These are phyloP conservation scores for Cyclotella kingstonii DNA, from an alignment of 108 stramenopile genomes.

Conservation along the genomic window DNA sequence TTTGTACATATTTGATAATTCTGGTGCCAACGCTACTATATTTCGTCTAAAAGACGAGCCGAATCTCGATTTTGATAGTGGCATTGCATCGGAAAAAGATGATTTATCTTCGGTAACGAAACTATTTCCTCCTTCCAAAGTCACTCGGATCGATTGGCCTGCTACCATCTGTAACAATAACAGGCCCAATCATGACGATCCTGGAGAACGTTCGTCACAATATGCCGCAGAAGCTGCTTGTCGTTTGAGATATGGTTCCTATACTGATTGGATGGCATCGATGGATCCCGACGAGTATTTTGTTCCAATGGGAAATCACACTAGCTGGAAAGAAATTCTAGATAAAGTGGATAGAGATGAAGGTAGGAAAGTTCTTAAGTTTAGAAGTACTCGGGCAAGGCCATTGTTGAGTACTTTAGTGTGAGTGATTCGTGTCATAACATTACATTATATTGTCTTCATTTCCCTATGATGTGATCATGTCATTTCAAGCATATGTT, in stretches of 20 bases:
- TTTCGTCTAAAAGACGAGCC: slow-evolving; percentile 47
- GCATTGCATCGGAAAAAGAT: slow-evolving; percentile 7
- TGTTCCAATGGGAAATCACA: slow-evolving; percentile 45
- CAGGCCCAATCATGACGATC: slow-evolving; percentile 47
- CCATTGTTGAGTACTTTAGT: slow-evolving; percentile 52
- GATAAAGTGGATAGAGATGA: slow-evolving; percentile 44
- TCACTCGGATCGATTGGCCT: slow-evolving; percentile 54
- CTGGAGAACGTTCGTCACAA: slow-evolving; percentile 47
- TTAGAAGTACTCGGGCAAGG: slow-evolving; percentile 59
- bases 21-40: slow-evolving; percentile 50
- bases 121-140: slow-evolving; percentile 57
- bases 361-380: slow-evolving; percentile 51
- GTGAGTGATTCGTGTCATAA: slow-evolving; percentile 4
- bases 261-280: slow-evolving; percentile 48
- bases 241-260: slow-evolving; percentile 41
- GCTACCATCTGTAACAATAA: slow-evolving; percentile 54
- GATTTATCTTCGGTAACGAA: slow-evolving; percentile 47
- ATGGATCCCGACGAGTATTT: slow-evolving; percentile 60
- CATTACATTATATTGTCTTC: not conserved
- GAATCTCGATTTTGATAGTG: slow-evolving; percentile 24
- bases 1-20: slow-evolving; percentile 42
- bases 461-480: not conserved
- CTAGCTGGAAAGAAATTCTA: slow-evolving; percentile 55
- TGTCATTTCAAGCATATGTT: too few species aligned
- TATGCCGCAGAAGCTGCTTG: slow-evolving; percentile 54